A percentile compares a stretch with the other conserved stretches of the same genome.
Evolutionary conservation across 1,284 basidiomycete species (phyloP).

Genomic region (Sanguinoderma infundibulare): DNA sequence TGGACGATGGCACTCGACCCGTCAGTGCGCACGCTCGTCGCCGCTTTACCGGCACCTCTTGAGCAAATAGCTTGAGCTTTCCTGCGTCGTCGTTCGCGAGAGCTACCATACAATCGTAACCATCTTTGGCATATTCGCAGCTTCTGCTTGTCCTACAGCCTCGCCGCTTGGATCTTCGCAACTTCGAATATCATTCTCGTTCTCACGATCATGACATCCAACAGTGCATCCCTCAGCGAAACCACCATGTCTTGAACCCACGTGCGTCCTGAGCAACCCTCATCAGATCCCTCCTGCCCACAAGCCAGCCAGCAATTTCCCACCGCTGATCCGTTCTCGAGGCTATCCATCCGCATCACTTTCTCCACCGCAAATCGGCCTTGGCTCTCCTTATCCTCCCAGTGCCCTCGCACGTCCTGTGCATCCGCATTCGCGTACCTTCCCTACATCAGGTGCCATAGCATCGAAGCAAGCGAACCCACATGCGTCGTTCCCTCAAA

Average conservation of each 20-base stretch:
- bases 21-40: no score
- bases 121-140: background rate
- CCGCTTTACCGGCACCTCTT: background rate
- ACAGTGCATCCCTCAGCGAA: background rate
- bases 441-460: conserved; percentile 19
- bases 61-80: background rate
- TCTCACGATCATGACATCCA: background rate
- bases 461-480: conserved; percentile 14
- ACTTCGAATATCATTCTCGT: no score
- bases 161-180: no score
- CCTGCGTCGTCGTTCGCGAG: background rate
- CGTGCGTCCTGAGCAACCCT: conserved; percentile 13
- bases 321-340: conserved; percentile 8
- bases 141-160: background rate
- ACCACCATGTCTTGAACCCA: background rate
- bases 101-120: background rate
- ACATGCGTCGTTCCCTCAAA: conserved; percentile 20
- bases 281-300: conserved; percentile 8
- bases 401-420: background rate
- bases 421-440: background rate
- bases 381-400: background rate
- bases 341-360: background rate
- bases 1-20: no score
- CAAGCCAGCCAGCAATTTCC: background rate
- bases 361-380: background rate